Evolutionary conservation across 1,284 basidiomycete genomes (phyloP), one percentile per base, ranked within the genome.

Genomic region (Cerioporus squamosus): DNA sequence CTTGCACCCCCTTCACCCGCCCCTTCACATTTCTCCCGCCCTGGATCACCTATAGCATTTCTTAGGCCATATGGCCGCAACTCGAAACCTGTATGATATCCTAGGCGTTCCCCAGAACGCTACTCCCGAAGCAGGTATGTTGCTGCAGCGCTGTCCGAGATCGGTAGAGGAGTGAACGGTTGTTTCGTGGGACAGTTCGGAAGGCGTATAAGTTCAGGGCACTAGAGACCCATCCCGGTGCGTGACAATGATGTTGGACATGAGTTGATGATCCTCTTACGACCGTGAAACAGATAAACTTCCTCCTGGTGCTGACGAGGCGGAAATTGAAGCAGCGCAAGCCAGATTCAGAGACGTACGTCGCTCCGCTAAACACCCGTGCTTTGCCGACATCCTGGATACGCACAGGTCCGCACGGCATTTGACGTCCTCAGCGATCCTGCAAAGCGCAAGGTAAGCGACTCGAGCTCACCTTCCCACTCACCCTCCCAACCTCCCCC

Each of bases 181-280:
- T 22, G 40, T 18, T 22, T 18, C 18, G 46, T 31, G 40, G n/a
- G 6, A 51, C 65, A 87, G 85, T 88, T 57, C 81, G 84, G 63
- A 85, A 81, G 65, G 85, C 85, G 33, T 87, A 87, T 75, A 86
- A 82, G 74, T 78, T 80, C 64, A 79, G 75, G 68, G 82, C 83
- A 4, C 72, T 88, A 26, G 74, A 81, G 59, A 86, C 84, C 6
- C 85, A 88, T 65, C 85, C 85, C 47, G 83, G 85, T 71, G 71
- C 77, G 61, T 76, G 22, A 10, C n/a, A 33, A 23, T 39, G 14
- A 18, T 15, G 24, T n/a, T 20, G 23, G 23, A 6, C 14, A 38
- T 43, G 46, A 43, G 38, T 39, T 40, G 44, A 23, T 51, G 33
- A 29, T 18, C 22, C 22, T 33, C n/a, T 18, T 46, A 24, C 14